Evolutionary conservation across 1,284 basidiomycete species (phyloP).

Genomic region (Cutaneotrichosporon sp.): DNA sequence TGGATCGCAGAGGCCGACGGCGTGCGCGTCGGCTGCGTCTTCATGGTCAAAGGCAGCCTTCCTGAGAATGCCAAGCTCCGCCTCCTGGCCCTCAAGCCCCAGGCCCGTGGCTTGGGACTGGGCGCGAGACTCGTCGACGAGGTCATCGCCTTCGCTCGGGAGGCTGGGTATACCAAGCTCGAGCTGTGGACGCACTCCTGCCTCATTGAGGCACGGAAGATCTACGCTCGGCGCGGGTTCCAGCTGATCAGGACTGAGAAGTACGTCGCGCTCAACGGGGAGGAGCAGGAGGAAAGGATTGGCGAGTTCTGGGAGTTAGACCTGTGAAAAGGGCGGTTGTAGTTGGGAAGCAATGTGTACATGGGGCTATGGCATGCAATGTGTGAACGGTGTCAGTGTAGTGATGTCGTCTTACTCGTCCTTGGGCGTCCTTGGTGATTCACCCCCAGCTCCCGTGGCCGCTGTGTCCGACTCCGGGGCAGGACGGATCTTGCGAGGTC

Average conservation of each 20-base stretch:
- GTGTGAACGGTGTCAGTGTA: no score
- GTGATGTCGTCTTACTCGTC: no score
- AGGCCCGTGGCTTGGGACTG: slow-evolving; percentile 10
- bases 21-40: slow-evolving; percentile 8
- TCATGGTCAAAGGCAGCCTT: slow-evolving; percentile 4
- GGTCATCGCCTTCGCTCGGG: slow-evolving; percentile 6
- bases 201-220: slow-evolving; percentile 9
- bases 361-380: no score
- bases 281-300: slow-evolving; percentile 1
- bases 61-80: slow-evolving; percentile 9
- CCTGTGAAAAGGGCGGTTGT: neutral
- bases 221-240: slow-evolving; percentile 16
- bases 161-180: slow-evolving; percentile 7
- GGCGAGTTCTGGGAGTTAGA: slow-evolving; percentile 12
- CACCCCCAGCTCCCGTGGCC: no score
- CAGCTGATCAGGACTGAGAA: neutral
- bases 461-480: no score
- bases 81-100: slow-evolving; percentile 4
- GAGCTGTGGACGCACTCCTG: slow-evolving; percentile 16
- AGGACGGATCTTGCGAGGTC: no score
- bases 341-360: no score
- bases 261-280: neutral
- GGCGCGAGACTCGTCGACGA: slow-evolving; percentile 12
- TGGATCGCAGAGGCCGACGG: slow-evolving; percentile 15
- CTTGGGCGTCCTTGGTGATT: no score